Evolutionary conservation across 805 yeast genomes (phyloP).

Genomic region (Cyberlindnera euphorbiiphila): DNA sequence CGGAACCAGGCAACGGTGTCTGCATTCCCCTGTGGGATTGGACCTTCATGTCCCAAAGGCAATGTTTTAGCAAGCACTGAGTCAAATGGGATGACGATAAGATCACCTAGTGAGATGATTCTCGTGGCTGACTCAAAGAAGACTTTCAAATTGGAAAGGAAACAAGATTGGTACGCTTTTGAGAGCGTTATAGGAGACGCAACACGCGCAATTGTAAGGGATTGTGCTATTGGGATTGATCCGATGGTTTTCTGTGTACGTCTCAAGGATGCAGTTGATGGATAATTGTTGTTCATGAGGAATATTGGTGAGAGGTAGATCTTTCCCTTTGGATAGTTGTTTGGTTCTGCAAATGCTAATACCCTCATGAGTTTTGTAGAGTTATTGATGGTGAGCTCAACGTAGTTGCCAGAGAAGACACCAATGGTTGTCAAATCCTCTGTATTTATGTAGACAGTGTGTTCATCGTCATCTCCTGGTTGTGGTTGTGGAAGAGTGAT

Average conservation of each 20-base stretch:
- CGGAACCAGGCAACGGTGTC: conserved; percentile 85
- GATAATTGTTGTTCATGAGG: conserved; percentile 43
- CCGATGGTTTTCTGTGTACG: conserved; percentile 20
- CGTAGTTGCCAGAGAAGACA: conserved; percentile 66
- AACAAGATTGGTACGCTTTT: conserved; percentile 57
- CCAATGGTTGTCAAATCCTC: conserved; percentile 53
- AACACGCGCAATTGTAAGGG: conserved; percentile 62
- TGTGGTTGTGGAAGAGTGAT: conserved; percentile 2
- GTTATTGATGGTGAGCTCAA: conserved; percentile 29
- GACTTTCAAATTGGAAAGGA: conserved; percentile 51
- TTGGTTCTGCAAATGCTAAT: conserved; percentile 65
- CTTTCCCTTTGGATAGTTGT: conserved; percentile 34
- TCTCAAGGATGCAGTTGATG: conserved; percentile 23
- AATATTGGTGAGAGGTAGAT: conserved; percentile 64
- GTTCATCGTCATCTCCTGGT: conserved; percentile 40
- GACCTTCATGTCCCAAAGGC: conserved; percentile 13
- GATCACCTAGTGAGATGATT: conserved; percentile 59
- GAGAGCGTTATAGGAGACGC: conserved; percentile 69
- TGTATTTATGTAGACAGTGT: conserved; percentile 44
- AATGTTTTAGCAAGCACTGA: conserved; percentile 54
- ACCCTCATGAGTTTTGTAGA: conserved; percentile 29
- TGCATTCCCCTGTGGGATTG: conserved; percentile 52
- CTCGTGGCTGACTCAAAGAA: conserved; percentile 58
- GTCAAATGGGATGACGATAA: conserved; percentile 77
- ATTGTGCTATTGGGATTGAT: conserved; percentile 47